A percentile compares a stretch with the other conserved stretches of the same genome.
phyloP scores from a whole-genome alignment of 192 early-diverging fungal species.

The Coemansia sp. region DNA sequence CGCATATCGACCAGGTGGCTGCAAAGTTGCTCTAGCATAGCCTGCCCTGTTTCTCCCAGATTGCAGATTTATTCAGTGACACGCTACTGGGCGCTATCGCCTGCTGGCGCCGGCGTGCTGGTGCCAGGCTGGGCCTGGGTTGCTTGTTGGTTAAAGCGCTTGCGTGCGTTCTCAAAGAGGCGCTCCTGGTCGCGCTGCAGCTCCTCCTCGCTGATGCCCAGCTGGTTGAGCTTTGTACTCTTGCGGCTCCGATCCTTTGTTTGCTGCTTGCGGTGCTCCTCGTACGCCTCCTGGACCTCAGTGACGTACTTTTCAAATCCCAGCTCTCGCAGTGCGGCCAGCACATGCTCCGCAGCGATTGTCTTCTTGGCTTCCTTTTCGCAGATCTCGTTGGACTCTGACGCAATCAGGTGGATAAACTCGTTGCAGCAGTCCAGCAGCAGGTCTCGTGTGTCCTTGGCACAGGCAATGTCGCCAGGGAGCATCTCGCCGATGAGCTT shows the following conservation, averaged over 20 bases:
- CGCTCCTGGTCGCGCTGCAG: slow-evolving; percentile 73
- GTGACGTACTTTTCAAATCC: slow-evolving; percentile 89
- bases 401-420: slow-evolving; percentile 92
- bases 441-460: slow-evolving; percentile 95
- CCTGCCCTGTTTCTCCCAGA: slow-evolving; percentile 1
- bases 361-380: slow-evolving; percentile 97
- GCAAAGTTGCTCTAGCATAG: not conserved
- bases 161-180: slow-evolving; percentile 83
- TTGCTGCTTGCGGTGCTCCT: slow-evolving; percentile 82
- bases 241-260: slow-evolving; percentile 75
- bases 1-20: not conserved
- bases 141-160: slow-evolving; percentile 56
- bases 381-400: slow-evolving; percentile 92
- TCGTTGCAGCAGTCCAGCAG: slow-evolving; percentile 94
- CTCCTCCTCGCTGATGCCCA: slow-evolving; percentile 82
- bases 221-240: slow-evolving; percentile 67
- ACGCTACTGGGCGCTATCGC: too few species aligned
- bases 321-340: slow-evolving; percentile 76
- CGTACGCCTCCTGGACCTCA: slow-evolving; percentile 81
- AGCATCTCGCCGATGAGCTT: slow-evolving; percentile 97
- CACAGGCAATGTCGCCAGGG: slow-evolving; percentile 79
- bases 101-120: slow-evolving; percentile 7
- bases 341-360: slow-evolving; percentile 94
- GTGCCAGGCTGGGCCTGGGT: slow-evolving; percentile 11
- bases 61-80: too few species aligned